Evolutionary conservation across 2,329 filamentous ascomycete species (phyloP), one percentile per base, ranked within the genome.

Genomic region (Nigrograna mackinnonii): DNA sequence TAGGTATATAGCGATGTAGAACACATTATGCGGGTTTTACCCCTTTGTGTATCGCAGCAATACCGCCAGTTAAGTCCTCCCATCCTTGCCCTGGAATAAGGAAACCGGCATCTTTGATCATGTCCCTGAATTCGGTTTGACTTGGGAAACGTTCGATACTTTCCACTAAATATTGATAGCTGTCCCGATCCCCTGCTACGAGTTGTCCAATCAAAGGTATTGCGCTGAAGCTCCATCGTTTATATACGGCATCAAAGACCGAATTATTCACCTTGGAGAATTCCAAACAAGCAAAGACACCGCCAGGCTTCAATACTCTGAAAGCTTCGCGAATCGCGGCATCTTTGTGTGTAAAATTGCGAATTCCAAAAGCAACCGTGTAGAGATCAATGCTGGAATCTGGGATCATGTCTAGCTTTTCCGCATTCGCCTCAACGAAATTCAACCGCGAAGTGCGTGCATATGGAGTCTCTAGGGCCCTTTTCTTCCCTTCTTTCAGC

Each of bases 151-250:
- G 78, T 72, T 96, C 91, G 68, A 99, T 99, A 69, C 91, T 96
- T 78, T 99, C 94, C 7, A 99, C 94, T 7, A 99, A 78, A 71
- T 99, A 99, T 77, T 99, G 94, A 70, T 99, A 99, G 67, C 90
- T 96, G 62, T 95, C 92, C 43, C 92, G 79, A 67, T 99, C 95
- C 5, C 89, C 90, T 2, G 94, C 92, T 13, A 99, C 91, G 47
- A 99, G 66, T 73, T 99, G 92, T 3, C 94, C 95, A 61, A 99
- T 96, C 55, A 99, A 70, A 0, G 94, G 94, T 52, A 99, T 99
- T 11, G 90, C 91, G 46, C 84, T 80, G 68, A 99, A 99, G 47
- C 89, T 96, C 91, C 95, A 99, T 45, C 87, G 81, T 78, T 96
- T 95, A 73, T 99, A 99, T 2, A 92, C 70, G 14, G 84, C 83